Conservation (phyloP, 1,284 basidiomycete genomes). For the Amylostereum areolatum region DNA sequence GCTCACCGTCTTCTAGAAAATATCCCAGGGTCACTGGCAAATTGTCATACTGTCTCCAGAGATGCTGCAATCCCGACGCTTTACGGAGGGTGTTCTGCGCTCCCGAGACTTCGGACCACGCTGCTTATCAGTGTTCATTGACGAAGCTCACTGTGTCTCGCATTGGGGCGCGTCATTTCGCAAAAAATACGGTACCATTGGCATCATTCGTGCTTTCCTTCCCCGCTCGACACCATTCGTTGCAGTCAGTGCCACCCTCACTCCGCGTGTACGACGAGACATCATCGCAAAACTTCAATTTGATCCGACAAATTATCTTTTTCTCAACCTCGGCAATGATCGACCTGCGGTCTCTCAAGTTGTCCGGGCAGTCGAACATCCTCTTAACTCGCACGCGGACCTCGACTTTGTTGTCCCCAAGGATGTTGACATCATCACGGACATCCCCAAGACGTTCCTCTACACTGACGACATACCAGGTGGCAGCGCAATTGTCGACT, state of each 20-base stretch:
- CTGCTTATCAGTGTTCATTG: neutral
- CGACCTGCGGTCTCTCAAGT: neutral
- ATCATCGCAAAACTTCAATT: neutral
- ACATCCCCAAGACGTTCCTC: conserved; percentile 9
- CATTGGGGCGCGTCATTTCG: neutral
- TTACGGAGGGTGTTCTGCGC: neutral
- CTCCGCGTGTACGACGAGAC: neutral
- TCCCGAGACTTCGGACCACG: neutral
- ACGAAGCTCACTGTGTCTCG: neutral
- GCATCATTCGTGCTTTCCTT: neutral
- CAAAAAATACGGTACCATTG: neutral
- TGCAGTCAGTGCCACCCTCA: neutral
- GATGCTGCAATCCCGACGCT: neutral
- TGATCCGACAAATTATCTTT: neutral
- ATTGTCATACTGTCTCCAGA: neutral
- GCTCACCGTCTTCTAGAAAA: neutral
- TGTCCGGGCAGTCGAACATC: neutral
- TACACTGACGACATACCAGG: conserved; percentile 13
- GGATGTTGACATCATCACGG: neutral
- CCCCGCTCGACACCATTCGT: neutral
- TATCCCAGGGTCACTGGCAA: neutral
- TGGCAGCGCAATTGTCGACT: conserved; percentile 15
- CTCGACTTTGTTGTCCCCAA: conserved; percentile 24
- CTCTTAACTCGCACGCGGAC: conserved; percentile 26
- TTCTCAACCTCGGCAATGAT: neutral